These are phyloP conservation scores for Scedosporium aurantiacum DNA, from an alignment of 2,329 filamentous ascomycete genomes.

Conservation along the genomic window DNA sequence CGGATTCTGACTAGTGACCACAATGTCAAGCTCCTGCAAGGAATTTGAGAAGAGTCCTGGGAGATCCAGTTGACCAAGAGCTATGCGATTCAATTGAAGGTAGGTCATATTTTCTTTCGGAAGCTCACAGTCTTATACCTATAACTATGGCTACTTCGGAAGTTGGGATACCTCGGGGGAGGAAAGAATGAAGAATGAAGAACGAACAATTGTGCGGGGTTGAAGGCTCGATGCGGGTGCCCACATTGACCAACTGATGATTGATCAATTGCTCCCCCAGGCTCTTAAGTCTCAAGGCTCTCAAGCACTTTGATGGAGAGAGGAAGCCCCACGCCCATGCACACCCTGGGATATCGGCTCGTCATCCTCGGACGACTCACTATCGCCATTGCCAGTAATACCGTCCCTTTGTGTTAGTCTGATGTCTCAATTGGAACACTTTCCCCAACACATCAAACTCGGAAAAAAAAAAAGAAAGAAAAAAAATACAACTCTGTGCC, in stretches of 20 bases:
- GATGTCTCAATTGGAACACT: not conserved
- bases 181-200: too few relatives aligned
- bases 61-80: not conserved
- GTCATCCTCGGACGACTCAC: not conserved
- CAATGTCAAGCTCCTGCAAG: not conserved
- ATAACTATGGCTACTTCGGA: not conserved
- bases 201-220: too few relatives aligned
- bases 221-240: too few relatives aligned
- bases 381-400: not conserved
- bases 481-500: too few relatives aligned
- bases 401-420: not conserved
- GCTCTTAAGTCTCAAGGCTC: too few relatives aligned
- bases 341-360: not conserved
- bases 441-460: not conserved
- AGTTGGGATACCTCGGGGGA: too few relatives aligned
- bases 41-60: not conserved
- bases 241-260: too few relatives aligned
- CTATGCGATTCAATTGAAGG: not conserved
- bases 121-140: not conserved
- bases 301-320: not conserved
- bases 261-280: too few relatives aligned
- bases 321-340: not conserved
- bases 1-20: not conserved
- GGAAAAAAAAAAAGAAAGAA: too few relatives aligned
- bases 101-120: not conserved